Conservation (phyloP, 495 filamentous ascomycete species). For the Penicillium bialowiezense region DNA sequence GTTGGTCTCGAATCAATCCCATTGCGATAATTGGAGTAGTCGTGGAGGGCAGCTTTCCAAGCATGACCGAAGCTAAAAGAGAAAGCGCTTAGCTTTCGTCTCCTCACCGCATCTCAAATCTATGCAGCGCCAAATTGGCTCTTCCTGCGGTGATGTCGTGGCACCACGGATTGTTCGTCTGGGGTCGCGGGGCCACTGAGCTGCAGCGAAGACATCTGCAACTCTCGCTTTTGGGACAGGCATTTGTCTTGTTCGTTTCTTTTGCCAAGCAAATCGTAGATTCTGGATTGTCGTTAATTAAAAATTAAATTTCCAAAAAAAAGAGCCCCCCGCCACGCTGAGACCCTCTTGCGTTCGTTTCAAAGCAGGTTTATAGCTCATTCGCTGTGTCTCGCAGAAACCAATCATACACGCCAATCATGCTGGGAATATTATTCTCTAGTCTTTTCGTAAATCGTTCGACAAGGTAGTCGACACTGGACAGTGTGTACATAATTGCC, state of each 20-base stretch:
- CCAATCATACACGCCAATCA: conserved; percentile 13
- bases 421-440: conserved; percentile 38
- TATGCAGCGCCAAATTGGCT: conserved; percentile 27
- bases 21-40: no score
- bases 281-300: no score
- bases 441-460: conserved; percentile 48
- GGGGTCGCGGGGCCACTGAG: conserved; percentile 17
- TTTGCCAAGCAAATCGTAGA: neutral
- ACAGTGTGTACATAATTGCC: conserved; percentile 18
- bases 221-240: conserved; percentile 16
- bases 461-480: conserved; percentile 13
- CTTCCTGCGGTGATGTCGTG: conserved; percentile 38
- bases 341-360: no score
- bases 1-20: conserved; percentile 13
- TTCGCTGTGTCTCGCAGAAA: neutral
- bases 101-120: conserved; percentile 8
- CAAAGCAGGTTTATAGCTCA: no score
- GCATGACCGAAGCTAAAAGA: neutral
- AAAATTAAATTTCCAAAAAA: no score
- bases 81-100: conserved; percentile 5
- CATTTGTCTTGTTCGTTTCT: neutral
- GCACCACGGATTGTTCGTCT: conserved; percentile 32
- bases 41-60: no score
- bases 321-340: no score
- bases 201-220: conserved; percentile 22